Base-by-base conservation (phyloP, 1,284 basidiomycete genomes). In the Somion occarium region DNA sequence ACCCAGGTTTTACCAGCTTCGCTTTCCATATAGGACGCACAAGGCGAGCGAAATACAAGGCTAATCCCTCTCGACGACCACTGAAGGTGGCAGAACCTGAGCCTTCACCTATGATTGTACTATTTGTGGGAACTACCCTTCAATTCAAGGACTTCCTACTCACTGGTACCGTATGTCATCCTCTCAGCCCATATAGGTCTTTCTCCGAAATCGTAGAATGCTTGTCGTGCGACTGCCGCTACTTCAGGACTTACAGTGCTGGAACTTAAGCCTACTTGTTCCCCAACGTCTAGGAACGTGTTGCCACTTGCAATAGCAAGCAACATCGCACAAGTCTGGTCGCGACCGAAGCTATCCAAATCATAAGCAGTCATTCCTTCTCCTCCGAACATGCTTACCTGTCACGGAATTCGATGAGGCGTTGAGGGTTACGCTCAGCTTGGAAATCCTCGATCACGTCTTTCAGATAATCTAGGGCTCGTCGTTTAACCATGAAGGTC, bases 251-350 rank as follows among this genome's bases (percentile, higher is more conserved):
- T 78, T 25, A 84, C 68, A 20, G 72, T 73, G 41, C 69, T 73
- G 3, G 69, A 73, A 19, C 78, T 79, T 19, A 74, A 60, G n/a
- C 71, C 64, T 20, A 74, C 67, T 48, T 72, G 69, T 48, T 81
- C 78, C 26, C 69, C 67, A 23, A 72, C 65, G 56, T 85, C 82
- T 51, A 89, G 65, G 68, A 85, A 90, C 0, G 83, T 83, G 61
- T 89, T 91, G 26, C 88, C 88, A 57, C 84, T 79, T 2, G 88
- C 85, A 50, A 80, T 80, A 13, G 84, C 88, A 12, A 97, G 76
- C n/a, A 93, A 80, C 85, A 96, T 95, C 12, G 91, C 87, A 62
- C 92, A 95, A 1, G 90, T 88, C 64, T 97, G 90, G 64, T 93
- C 88, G 46, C 88, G 80, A 42, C 93, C 91, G 67, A 88, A 94